Evolutionary conservation across 2,329 filamentous ascomycete genomes (phyloP), one percentile per base, ranked within the genome.

Genomic region (Hansfordia pulvinata): DNA sequence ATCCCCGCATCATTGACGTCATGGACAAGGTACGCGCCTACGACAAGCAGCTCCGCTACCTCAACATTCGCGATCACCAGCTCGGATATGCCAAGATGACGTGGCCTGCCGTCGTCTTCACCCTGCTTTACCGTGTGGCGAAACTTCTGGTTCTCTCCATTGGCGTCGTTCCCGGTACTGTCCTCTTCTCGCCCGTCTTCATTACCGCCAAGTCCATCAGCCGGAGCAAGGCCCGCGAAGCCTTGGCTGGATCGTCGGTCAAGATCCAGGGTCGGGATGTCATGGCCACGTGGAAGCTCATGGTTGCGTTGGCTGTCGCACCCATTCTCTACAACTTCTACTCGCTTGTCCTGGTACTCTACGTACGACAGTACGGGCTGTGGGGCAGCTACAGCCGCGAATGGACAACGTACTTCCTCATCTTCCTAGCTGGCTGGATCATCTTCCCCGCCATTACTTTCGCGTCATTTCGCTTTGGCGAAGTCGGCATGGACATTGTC

Each of bases 401-500:
- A 3, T 86, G 76, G 62, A 69, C 93, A 17, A 82, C 86, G 1
- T 66, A 86, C 30, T 93, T 78, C 72, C 49, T 73, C 13, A 69
- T 92, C 8, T 74, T 86, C 35, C 49, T 83, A 8, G 69, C 73
- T 20, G 80, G 85, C 26, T 76, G 82, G 58, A 63, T 83, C 25
- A 58, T 92, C 37, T 93, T 93, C 61, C 80, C 86, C 5, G 69
- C 75, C 14, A 79, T 94, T 41, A 94, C 86, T 0, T 94, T 93
- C 50, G 86, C 85, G 4, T 84, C 90, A 6, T 73, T 98, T 27
- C 78, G 90, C 8, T 93, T 96, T 38, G 90, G 90, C 24, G 90
- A 98, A 56, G 78, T 93, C n/a, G 90, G 88, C 27, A 94, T 98
- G 85, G 90, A 98, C 47, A 94, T 98, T 30, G 62, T 90, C 58